Conservation (phyloP, 768 basidiomycete species). For the Suillus discolor region DNA sequence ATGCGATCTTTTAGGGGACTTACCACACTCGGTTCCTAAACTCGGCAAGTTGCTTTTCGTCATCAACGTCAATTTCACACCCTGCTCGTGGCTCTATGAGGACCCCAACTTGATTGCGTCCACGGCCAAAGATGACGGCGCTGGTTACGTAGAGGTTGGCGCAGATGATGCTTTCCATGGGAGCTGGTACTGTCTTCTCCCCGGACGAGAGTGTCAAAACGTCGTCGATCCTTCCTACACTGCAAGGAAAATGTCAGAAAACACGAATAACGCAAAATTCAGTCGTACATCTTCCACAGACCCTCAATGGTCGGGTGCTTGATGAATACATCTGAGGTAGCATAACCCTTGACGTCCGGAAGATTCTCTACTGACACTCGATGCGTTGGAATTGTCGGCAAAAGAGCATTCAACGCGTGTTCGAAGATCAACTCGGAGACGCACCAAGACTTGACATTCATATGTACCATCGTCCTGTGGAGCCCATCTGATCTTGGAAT, state of each 20-base stretch:
- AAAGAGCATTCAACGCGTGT: too few species aligned
- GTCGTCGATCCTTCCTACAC: slow-evolving; percentile 37
- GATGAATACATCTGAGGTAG: too few species aligned
- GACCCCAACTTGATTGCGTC: slow-evolving; percentile 34
- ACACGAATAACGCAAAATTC: background rate
- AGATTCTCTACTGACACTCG: too few species aligned
- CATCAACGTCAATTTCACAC: slow-evolving; percentile 21
- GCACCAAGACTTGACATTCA: too few species aligned
- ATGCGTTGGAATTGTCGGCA: too few species aligned
- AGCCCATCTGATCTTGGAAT: slow-evolving; percentile 27
- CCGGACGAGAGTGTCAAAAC: slow-evolving; percentile 32
- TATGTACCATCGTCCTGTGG: slow-evolving; percentile 33
- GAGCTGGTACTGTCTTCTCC: slow-evolving; percentile 27
- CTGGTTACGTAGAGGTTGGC: slow-evolving; percentile 23
- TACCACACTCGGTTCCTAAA: slow-evolving; percentile 37
- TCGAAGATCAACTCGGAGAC: too few species aligned
- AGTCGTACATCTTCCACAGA: slow-evolving; percentile 36
- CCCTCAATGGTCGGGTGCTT: too few species aligned
- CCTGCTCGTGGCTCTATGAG: slow-evolving; percentile 30
- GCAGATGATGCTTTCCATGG: slow-evolving; percentile 28
- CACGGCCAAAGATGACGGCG: slow-evolving; percentile 36
- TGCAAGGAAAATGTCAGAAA: background rate
- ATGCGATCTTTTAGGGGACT: background rate
- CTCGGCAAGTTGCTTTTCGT: slow-evolving; percentile 24
- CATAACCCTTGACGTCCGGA: too few species aligned